These are phyloP conservation scores for Sarocladium strictum DNA, from an alignment of 2,329 filamentous ascomycete genomes.

Conservation along the genomic window DNA sequence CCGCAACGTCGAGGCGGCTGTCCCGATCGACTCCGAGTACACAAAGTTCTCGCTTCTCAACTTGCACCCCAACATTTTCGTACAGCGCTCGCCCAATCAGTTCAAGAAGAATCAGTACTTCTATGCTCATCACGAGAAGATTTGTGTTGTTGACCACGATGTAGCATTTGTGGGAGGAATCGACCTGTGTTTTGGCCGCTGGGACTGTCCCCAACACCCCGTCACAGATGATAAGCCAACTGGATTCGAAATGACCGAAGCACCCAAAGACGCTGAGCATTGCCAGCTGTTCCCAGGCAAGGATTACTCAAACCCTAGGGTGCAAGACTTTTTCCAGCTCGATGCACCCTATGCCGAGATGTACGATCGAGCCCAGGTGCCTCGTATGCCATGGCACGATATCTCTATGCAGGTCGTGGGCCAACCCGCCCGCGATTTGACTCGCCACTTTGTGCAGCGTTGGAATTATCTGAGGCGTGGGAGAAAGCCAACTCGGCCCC, in stretches of 20 bases:
- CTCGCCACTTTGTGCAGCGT: slow-evolving; percentile 91
- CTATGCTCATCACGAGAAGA: slow-evolving; percentile 97
- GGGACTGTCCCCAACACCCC: slow-evolving; percentile 92
- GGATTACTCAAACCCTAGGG: slow-evolving; percentile 94
- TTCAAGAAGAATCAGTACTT: slow-evolving; percentile 99
- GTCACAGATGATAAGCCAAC: slow-evolving; percentile 91
- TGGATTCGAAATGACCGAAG: slow-evolving; percentile 74
- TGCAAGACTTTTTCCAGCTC: slow-evolving; percentile 90
- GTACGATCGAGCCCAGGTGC: slow-evolving; percentile 86
- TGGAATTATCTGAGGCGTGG: slow-evolving; percentile 97
- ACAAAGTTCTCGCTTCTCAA: slow-evolving; percentile 95
- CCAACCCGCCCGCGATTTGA: slow-evolving; percentile 88
- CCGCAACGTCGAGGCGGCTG: slow-evolving; percentile 92
- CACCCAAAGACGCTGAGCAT: slow-evolving; percentile 82
- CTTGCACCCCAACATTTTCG: slow-evolving; percentile 91
- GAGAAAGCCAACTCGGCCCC: slow-evolving; percentile 85
- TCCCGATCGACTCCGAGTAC: slow-evolving; percentile 97
- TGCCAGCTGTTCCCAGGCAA: slow-evolving; percentile 97
- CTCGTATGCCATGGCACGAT: slow-evolving; percentile 98
- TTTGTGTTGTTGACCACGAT: slow-evolving; percentile 94
- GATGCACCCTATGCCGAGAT: slow-evolving; percentile 97
- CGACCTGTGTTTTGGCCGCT: slow-evolving; percentile 93
- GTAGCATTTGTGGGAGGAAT: slow-evolving; percentile 94
- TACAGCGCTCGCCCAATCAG: slow-evolving; percentile 93
- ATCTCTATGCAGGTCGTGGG: slow-evolving; percentile 97